Evolutionary conservation across 768 basidiomycete species (phyloP), one percentile per base, ranked within the genome.

Genomic region (Dendrothele bispora): DNA sequence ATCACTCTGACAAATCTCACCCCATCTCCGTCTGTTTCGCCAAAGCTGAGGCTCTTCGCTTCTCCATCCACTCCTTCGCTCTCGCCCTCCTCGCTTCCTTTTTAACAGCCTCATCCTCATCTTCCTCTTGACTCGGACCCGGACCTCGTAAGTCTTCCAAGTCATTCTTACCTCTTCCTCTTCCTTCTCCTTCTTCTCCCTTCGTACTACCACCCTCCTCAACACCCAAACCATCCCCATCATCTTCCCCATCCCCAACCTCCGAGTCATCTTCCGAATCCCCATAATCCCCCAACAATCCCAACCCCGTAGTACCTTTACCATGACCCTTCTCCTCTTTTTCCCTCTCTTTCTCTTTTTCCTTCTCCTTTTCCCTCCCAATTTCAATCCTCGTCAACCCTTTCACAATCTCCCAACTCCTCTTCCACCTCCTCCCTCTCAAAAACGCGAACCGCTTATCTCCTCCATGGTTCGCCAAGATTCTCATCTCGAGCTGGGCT

Each of bases 361-460:
- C 68, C 53, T 55, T 66, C 50, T 47, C 48, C 27, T 60, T 50
- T 38, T 65, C 58, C 34, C 52, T 54, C 25, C 41, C 55, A 32
- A 58, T 67, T 44, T 64, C 69, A 37, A 48, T 51, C 27, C 69
- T 71, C 5, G 66, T 72, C 41, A 72, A 76, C 20, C 65, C 74
- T 56, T 86, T 85, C 21, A 75, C 65, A 1, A 65, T 57, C 25
- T 66, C 66, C 92, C 92, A 95, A 4, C 75, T 70, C 2, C 66
- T 66, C 46, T 74, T 72, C 84, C 88, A 93, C 20, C 88, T 70
- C n/a, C n/a, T n/a, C 2, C 92, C 92, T 27, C 83, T 77, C 37
- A 95, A 64, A 63, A 95, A 95, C 1, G 84, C 80, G 59, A 97
- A 95, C 5, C 88, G 77, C 37, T 72, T 69, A 61, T 95, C 91